These are phyloP conservation scores for Rhododendron simsii DNA, from an alignment of 148 eudicot genomes.

Conservation along the genomic window DNA sequence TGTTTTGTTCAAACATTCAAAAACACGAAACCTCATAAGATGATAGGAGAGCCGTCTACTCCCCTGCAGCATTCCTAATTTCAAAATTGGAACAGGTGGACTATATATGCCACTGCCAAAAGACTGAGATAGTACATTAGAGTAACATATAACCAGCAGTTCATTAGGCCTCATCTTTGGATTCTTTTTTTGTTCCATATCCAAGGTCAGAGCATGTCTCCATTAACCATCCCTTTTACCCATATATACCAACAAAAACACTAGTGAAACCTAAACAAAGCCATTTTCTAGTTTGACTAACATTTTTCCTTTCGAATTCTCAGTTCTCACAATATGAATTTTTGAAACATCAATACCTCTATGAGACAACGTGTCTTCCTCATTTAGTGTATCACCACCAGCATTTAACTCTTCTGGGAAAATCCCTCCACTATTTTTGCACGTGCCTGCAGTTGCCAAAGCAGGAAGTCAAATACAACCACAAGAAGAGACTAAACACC, in stretches of 20 bases:
- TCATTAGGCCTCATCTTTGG: neutral
- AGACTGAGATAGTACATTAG: neutral
- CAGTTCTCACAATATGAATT: neutral
- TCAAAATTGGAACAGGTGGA: neutral
- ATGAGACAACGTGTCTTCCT: neutral
- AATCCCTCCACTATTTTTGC: neutral
- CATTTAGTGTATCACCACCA: slow-evolving; percentile 5
- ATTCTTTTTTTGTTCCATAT: neutral
- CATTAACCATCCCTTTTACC: neutral
- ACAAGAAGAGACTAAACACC: neutral
- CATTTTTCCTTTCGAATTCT: neutral
- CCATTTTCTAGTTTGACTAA: neutral
- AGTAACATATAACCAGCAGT: neutral
- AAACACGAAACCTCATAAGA: neutral
- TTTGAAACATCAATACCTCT: slow-evolving; percentile 11
- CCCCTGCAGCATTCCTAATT: neutral
- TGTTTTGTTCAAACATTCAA: neutral
- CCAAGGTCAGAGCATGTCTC: neutral
- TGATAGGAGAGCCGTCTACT: neutral
- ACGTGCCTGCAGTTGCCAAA: slow-evolving; percentile 15
- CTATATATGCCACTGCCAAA: neutral
- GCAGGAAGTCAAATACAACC: neutral
- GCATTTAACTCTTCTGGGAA: neutral
- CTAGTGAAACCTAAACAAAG: neutral
- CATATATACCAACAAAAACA: neutral